Base-by-base conservation (phyloP, 1,284 basidiomycete genomes). In the Ustilago vetiveriae region DNA sequence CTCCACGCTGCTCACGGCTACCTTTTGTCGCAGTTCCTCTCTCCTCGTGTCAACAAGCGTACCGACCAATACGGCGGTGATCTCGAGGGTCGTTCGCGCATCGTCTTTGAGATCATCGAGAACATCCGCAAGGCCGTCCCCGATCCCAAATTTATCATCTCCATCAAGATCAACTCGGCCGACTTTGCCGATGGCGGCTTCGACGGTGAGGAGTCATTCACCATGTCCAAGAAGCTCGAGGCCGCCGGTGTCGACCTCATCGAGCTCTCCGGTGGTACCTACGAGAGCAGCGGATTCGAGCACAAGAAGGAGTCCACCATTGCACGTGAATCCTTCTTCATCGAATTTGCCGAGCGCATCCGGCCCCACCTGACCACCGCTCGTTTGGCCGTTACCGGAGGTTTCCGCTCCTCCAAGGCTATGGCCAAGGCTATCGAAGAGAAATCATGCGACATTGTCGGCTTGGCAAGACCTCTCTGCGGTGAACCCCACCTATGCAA, bases 1-100 rank as follows among this genome's bases (percentile, higher is more conserved):
- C 73, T 98, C 17, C 94, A 98, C 82, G 90, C 87, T 23, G 90
- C 91, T 0, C 93, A 96, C 84, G 93, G 94, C 37, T 84, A 97
- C 82, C 85, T 97, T 10, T 84, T 97, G 13, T 87, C 92, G 0
- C 89, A 92, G 72, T 95, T 94, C 80, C 84, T 97, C 24, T 92
- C 89, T 5, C 87, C 50, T 1, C 72, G 92, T 90, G 88, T 88
- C 39, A 95, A 95, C 81, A 73, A 81, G 21, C 87, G 91, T 21
- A 82, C 72, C 27, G 90, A 90, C 82, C 84, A 83, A 29, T 94
- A 89, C 84, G 84, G 79, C 11, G 62, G 87, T 85, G 64, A 67
- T 32, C 42, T 83, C 0, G 56, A 72, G 11, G 74, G 72, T 23
- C 81, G 83, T 24, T 75, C 68, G 54, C 77, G 67, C 57, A 84